Base-by-base conservation (phyloP, 1,284 basidiomycete species). In the Volvariella volvacea region DNA sequence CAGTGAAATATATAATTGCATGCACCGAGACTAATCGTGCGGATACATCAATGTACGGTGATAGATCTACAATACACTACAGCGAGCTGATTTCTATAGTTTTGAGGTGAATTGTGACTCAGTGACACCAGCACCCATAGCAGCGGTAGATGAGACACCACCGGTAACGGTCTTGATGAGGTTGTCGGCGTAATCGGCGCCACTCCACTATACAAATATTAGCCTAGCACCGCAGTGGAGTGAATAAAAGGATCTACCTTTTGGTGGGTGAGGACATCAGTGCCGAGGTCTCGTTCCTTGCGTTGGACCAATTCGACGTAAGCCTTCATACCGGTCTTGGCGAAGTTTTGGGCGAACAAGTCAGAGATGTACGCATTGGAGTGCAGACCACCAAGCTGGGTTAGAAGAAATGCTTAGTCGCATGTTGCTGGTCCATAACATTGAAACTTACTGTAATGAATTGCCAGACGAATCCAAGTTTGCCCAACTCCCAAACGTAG, bases 301-400 rank as follows among this genome's bases (percentile, higher is more conserved):
- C 87, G 71, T 64, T 93, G 91, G 38, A 93, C 70, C 41, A 92
- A 69, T 63, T 91, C 82, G 42, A 92, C 89, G 58, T 92, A 93
- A 4, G 90, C 90, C 58, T 90, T 86, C 90, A 93, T 93, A 41
- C 91, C 90, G 52, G 96, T 93, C 62, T 81, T 85, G 38, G 91
- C 84, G 61, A 85, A 99, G 41, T 83, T 76, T 55, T 80, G 68
- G 14, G 95, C 93, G 64, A 99, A 98, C 32, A 88, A 69, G 64
- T 98, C 93, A 55, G 86, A 92, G 63, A 99, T 99, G 68, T 93
- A 96, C 31, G 87, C 95, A 67, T 95, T 98, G 53, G 93, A 95
- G 66, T 99, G 95, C 43, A 98, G 75, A 52, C 96, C 96, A 45
- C 82, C 95, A 48, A 98, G 90, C 90, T 92, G 53, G 40, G 41